phyloP scores from a whole-genome alignment of 257 asterid species.

The Knoxia roxburghii region DNA sequence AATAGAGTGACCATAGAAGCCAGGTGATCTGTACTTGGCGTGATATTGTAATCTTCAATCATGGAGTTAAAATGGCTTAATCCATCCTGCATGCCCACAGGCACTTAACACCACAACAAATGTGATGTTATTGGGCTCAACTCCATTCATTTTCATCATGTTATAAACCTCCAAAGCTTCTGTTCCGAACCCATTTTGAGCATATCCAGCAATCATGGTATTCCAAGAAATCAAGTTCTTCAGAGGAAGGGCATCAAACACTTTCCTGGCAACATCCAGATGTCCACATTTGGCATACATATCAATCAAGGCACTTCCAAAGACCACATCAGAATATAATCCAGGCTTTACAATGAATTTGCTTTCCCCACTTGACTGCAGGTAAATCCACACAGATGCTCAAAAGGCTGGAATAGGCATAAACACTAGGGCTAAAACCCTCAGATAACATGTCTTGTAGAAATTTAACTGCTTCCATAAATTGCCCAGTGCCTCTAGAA shows the following conservation, averaged over 20 bases:
- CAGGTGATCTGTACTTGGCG: conserved; percentile 57
- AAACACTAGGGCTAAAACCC: conserved; percentile 45
- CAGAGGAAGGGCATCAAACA: conserved; percentile 44
- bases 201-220: conserved; percentile 65
- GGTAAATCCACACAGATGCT: conserved; percentile 73
- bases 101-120: conserved; percentile 63
- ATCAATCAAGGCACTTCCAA: conserved; percentile 65
- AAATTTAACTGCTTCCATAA: conserved; percentile 34
- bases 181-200: conserved; percentile 64
- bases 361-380: conserved; percentile 71
- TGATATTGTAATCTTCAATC: conserved; percentile 40
- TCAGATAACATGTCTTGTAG: conserved; percentile 38
- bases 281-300: conserved; percentile 84
- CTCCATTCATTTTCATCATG: conserved; percentile 38
- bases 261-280: conserved; percentile 45
- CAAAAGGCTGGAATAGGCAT: conserved; percentile 66
- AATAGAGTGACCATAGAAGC: conserved; percentile 68
- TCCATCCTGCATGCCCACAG: conserved; percentile 70
- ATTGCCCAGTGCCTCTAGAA: conserved; percentile 27
- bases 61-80: conserved; percentile 49
- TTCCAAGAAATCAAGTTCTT: conserved; percentile 74
- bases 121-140: conserved; percentile 54
- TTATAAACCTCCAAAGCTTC: conserved; percentile 61
- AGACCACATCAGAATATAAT: conserved; percentile 52
- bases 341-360: conserved; percentile 67